These are phyloP conservation scores for Fraxinus sp. DNA, from an alignment of 305 asterid genomes.

Conservation along the genomic window DNA sequence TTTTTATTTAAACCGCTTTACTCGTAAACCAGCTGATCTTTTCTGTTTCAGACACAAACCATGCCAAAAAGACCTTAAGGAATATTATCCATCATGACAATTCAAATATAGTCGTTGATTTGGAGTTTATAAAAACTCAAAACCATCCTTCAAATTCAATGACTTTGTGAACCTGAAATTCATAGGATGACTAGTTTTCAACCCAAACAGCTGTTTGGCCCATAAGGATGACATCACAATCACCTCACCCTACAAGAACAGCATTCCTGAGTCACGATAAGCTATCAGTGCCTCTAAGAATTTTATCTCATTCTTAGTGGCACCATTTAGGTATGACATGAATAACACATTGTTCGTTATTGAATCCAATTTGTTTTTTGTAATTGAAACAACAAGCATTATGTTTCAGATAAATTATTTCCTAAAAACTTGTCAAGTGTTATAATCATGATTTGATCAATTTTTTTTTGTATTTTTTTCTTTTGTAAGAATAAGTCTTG, in stretches of 20 bases:
- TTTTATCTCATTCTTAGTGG: conserved; percentile 19
- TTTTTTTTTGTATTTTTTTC: conserved; percentile 31
- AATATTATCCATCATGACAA: neutral
- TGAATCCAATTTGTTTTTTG: conserved; percentile 13
- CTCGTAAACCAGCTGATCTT: neutral
- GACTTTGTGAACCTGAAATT: neutral
- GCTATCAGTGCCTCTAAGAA: neutral
- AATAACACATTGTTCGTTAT: neutral
- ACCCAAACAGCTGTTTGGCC: neutral
- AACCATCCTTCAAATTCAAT: conserved; percentile 12
- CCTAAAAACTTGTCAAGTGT: conserved; percentile 8
- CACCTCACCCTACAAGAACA: conserved; percentile 9
- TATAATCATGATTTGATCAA: conserved; percentile 32
- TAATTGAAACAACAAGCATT: conserved; percentile 4
- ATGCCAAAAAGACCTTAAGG: neutral
- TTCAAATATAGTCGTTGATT: neutral
- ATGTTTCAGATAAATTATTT: conserved; percentile 10
- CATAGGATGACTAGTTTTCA: neutral
- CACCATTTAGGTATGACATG: neutral
- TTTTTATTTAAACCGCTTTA: neutral
- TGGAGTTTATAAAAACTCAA: conserved; percentile 1
- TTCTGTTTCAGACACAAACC: neutral
- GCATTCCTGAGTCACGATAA: conserved; percentile 9
- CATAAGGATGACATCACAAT: conserved; percentile 1
- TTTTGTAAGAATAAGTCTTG: conserved; percentile 76